phyloP scores from a whole-genome alignment of 129 eudicot genomes.

The Tagetes patula region DNA sequence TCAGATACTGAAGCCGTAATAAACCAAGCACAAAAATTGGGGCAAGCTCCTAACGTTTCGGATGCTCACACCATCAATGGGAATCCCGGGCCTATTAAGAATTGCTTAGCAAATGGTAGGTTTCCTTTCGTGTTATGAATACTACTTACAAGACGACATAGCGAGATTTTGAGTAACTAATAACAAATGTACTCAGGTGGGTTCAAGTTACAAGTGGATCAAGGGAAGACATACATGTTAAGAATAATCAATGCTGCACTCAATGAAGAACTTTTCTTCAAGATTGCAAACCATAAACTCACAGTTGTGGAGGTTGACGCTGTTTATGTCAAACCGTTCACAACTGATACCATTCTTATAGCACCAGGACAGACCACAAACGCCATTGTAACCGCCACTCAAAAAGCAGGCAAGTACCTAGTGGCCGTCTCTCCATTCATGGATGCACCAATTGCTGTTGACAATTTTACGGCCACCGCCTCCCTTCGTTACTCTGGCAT shows the following conservation, averaged over 20 bases:
- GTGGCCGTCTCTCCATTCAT: constrained; percentile 60
- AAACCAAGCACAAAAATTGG: constrained; percentile 51
- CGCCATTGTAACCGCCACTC: constrained; percentile 45
- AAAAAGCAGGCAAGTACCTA: constrained; percentile 46
- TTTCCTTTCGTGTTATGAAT: not conserved
- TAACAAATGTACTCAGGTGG: constrained; percentile 41
- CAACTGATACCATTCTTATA: constrained; percentile 51
- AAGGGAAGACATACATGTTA: constrained; percentile 58
- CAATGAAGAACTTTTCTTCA: constrained; percentile 75
- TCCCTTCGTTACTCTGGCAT: constrained; percentile 51
- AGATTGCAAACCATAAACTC: constrained; percentile 58
- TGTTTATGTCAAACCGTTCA: constrained; percentile 64
- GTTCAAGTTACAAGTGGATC: constrained; percentile 48
- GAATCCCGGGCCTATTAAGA: constrained; percentile 55
- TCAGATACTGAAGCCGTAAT: constrained; percentile 82
- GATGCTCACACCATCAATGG: constrained; percentile 91
- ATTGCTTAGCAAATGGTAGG: constrained; percentile 50
- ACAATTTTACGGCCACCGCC: constrained; percentile 68
- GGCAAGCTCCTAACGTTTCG: constrained; percentile 72
- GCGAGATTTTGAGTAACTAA: not conserved
- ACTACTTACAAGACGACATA: not conserved
- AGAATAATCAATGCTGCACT: constrained; percentile 75
- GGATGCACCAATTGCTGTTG: constrained; percentile 62
- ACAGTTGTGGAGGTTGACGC: constrained; percentile 77
- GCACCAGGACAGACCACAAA: constrained; percentile 83